Evolutionary conservation across 192 early-diverging fungal genomes (phyloP).

Genomic region (Lobulomyces angularis): DNA sequence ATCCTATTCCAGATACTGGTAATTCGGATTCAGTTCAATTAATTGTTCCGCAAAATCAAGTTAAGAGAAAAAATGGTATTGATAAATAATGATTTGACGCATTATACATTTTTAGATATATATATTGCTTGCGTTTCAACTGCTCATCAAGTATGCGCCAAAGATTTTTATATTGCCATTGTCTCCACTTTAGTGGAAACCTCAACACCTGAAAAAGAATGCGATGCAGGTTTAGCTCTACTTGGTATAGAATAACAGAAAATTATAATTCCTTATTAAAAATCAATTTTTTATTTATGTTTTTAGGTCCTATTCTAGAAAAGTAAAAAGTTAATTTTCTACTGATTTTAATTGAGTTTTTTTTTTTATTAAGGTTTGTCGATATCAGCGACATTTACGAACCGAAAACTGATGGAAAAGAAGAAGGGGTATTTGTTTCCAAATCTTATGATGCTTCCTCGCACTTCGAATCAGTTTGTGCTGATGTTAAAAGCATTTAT

Average conservation of each 20-base stretch:
- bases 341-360: no score
- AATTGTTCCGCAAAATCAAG: constrained; percentile 96
- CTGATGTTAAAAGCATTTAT: constrained; percentile 92
- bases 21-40: constrained; percentile 85
- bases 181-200: constrained; percentile 96
- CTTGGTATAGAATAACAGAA: no score
- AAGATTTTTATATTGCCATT: constrained; percentile 83
- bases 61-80: constrained; percentile 68
- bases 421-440: constrained; percentile 78
- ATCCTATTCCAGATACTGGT: constrained; percentile 80
- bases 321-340: no score
- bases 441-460: constrained; percentile 96
- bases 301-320: no score
- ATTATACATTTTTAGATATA: constrained; percentile 50
- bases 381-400: constrained; percentile 73
- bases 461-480: constrained; percentile 97
- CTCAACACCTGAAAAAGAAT: constrained; percentile 76
- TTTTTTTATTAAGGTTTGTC: constrained; percentile 65
- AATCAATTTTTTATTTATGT: no score
- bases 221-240: constrained; percentile 73
- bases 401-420: constrained; percentile 69
- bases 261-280: no score
- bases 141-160: constrained; percentile 84
- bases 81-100: background rate
- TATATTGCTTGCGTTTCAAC: constrained; percentile 85